These are phyloP conservation scores for Chenopodium album DNA, from an alignment of 148 eudicot genomes.

Conservation along the genomic window DNA sequence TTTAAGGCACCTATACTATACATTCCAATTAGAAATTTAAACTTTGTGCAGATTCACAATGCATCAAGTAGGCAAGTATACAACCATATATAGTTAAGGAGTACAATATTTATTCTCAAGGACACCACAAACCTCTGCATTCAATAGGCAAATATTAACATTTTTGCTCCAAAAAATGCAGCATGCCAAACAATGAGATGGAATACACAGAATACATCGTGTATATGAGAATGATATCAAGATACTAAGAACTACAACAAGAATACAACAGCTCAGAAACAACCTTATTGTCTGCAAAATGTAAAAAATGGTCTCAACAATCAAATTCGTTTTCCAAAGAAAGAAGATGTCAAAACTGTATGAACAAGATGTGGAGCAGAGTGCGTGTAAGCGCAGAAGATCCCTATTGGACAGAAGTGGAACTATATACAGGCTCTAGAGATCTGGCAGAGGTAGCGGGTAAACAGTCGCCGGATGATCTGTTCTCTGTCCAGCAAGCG, in stretches of 20 bases:
- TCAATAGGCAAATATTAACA: background rate
- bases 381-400: conserved; percentile 19
- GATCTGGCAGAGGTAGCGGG: conserved; percentile 35
- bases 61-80: too few species aligned
- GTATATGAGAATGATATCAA: background rate
- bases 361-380: conserved; percentile 13
- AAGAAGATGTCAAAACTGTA: conserved; percentile 12
- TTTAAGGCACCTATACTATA: too few species aligned
- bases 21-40: too few species aligned
- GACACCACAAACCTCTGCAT: background rate
- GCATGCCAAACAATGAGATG: background rate
- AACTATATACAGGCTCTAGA: conserved; percentile 15
- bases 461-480: conserved; percentile 66
- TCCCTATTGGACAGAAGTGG: background rate
- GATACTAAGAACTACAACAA: background rate
- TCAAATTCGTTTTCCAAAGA: conserved; percentile 12
- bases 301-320: conserved; percentile 5
- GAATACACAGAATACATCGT: background rate
- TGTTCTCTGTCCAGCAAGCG: conserved; percentile 78
- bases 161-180: background rate
- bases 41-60: too few species aligned
- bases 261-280: conserved; percentile 20
- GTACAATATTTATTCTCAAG: background rate
- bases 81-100: too few species aligned
- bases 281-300: conserved; percentile 12